Base-by-base conservation (phyloP, 208 protist genomes). In the Wallacemonas sp. region DNA sequence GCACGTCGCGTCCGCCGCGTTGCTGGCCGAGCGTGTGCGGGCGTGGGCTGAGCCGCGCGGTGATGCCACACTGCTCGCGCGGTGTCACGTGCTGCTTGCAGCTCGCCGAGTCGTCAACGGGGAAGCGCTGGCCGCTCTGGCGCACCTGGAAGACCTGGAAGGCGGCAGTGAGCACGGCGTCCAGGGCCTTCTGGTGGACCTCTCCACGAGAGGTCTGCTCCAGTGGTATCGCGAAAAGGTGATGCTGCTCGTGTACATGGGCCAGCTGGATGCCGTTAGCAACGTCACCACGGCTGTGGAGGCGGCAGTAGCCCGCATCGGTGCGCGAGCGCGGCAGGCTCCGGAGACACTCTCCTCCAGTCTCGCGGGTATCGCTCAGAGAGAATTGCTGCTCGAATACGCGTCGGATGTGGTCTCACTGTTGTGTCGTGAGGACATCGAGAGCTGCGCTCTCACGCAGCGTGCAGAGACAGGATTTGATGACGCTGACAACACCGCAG, bases 1-100 rank as follows among this genome's bases (percentile, higher is more conserved):
- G 3, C 71, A 76, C 33, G 48, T 80, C 0, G 66, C 85, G 30
- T 71, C 81, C 13, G 74, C 85, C 0, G 68, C 78, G 9, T 24
- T 55, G 27, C 50, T 81, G n/a, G 65, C 59, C 12, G 46, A 27
- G 8, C 59, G 63, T 19, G 71, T 85, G n/a, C 44, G 72, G 17
- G 44, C 50, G 44, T 79, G 69, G 63, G 54, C 68, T 1, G 38
- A 63, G 37, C 64, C 36, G 26, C 54, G 65, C 10, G 59, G 70
- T 24, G 65, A 79, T 33, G 46, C 13, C 13, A 17, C 30, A 17
- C 54, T 65, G 2, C 26, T 68, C 13, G 44, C 66, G 13, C 62
- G 72, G 17, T 76, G 72, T 36, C 46, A 63, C 33, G 34, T 78
- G 6, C 36, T 83, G 10, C 54, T 65, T 44, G n/a, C 54, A 44